Evolutionary conservation across 257 asterid genomes (phyloP).

Genomic region (Scutellaria minor): DNA sequence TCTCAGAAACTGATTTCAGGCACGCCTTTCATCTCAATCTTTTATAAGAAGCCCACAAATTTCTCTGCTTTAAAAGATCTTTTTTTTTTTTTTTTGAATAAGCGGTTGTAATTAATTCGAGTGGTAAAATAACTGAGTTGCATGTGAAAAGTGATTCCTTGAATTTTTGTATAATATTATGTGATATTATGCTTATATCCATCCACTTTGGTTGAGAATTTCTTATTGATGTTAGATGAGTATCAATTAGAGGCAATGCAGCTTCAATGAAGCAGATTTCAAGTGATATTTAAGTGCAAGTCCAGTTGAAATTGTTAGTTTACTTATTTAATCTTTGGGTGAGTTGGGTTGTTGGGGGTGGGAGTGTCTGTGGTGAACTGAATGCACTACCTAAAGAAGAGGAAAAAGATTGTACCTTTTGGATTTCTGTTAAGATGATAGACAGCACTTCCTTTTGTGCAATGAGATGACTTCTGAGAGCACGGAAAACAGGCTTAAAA

Average conservation of each 20-base stretch:
- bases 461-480: constrained; percentile 19
- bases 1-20: constrained; percentile 80
- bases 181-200: constrained; percentile 10
- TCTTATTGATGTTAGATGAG: background rate
- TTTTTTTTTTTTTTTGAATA: background rate
- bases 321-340: background rate
- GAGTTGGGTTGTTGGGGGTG: background rate
- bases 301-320: background rate
- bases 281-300: background rate
- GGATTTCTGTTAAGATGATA: background rate
- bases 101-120: background rate
- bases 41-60: background rate
- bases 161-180: background rate
- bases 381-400: background rate
- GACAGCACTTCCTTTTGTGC: background rate
- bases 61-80: background rate
- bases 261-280: background rate
- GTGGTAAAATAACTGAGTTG: background rate
- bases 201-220: constrained; percentile 8
- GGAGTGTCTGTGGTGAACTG: background rate
- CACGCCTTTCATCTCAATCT: constrained; percentile 25
- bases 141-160: constrained; percentile 4
- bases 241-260: constrained; percentile 5
- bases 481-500: background rate
- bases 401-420: background rate